phyloP scores from a whole-genome alignment of 2,329 filamentous ascomycete species.

The Cladophialophora carrionii region DNA sequence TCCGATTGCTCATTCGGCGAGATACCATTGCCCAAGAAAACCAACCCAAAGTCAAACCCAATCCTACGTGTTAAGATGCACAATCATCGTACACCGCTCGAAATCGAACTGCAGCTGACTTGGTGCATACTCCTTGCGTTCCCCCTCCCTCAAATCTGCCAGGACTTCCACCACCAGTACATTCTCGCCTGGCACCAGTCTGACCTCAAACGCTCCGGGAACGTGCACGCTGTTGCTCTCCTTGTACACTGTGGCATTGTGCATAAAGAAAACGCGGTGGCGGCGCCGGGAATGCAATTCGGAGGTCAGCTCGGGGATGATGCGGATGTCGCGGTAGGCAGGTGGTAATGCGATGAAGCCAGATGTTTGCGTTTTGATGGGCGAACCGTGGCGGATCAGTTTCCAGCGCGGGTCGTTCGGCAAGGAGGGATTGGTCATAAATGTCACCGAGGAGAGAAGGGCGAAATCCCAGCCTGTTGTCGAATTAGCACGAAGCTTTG shows the following conservation, averaged over 20 bases:
- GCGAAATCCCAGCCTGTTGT: slow-evolving; percentile 54
- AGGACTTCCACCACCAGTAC: slow-evolving; percentile 77
- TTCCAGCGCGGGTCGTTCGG: slow-evolving; percentile 66
- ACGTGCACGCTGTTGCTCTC: slow-evolving; percentile 48
- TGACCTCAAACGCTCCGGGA: slow-evolving; percentile 74
- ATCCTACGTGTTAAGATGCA: slow-evolving; percentile 21
- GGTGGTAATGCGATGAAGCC: slow-evolving; percentile 67
- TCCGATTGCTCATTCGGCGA: background rate
- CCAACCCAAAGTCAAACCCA: background rate
- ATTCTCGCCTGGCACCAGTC: slow-evolving; percentile 72
- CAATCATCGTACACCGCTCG: slow-evolving; percentile 58
- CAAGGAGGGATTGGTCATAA: slow-evolving; percentile 65
- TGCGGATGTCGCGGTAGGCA: slow-evolving; percentile 71
- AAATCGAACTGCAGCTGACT: slow-evolving; percentile 70
- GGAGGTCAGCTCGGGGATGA: slow-evolving; percentile 45
- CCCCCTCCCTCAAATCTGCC: slow-evolving; percentile 65
- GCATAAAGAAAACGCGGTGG: slow-evolving; percentile 32
- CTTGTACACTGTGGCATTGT: slow-evolving; percentile 29
- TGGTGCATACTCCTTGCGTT: slow-evolving; percentile 55
- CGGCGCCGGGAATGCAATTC: slow-evolving; percentile 30
- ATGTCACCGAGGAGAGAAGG: slow-evolving; percentile 67
- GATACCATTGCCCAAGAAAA: background rate
- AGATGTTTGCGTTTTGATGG: slow-evolving; percentile 69
- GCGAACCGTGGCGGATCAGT: slow-evolving; percentile 67
- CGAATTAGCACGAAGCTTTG: background rate